Percentiles rank a stretch among this genome's conserved stretches.
Evolutionary conservation across 257 asterid species (phyloP).

Genomic region (Gentiana straminea): DNA sequence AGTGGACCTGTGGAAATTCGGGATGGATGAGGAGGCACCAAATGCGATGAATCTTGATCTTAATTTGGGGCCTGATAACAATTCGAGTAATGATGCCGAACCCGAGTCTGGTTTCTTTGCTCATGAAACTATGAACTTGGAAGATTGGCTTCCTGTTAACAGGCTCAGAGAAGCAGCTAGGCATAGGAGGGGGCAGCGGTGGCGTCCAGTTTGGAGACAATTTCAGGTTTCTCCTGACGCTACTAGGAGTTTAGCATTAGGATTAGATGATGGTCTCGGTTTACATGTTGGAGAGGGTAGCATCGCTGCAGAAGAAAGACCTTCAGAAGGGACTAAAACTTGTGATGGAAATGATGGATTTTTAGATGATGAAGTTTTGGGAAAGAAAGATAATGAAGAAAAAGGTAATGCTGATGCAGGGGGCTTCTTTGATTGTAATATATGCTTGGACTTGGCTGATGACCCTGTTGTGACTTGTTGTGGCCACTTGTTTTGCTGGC

Average conservation of each 20-base stretch:
- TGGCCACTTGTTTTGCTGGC: conserved; percentile 97
- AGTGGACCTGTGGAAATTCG: conserved; percentile 3
- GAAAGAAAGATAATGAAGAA: conserved; percentile 54
- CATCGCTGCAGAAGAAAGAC: conserved; percentile 39
- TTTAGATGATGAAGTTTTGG: conserved; percentile 32
- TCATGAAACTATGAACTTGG: conserved; percentile 53
- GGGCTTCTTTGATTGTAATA: conserved; percentile 83
- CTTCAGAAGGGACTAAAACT: conserved; percentile 28
- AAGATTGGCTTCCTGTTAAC: conserved; percentile 53
- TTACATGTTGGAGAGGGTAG: conserved; percentile 76
- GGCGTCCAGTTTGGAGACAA: conserved; percentile 67
- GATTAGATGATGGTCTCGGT: conserved; percentile 36
- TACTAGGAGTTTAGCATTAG: conserved; percentile 52
- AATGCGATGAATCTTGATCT: conserved; percentile 83
- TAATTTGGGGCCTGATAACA: conserved; percentile 77
- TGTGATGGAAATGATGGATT: conserved; percentile 42
- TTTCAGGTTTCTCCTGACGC: conserved; percentile 58
- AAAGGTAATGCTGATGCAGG: conserved; percentile 50
- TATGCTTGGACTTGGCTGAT: conserved; percentile 82
- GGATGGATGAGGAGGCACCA: conserved; percentile 57
- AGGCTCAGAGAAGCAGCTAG: conserved; percentile 42
- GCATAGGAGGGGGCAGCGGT: conserved; percentile 48
- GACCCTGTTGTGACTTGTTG: conserved; percentile 98
- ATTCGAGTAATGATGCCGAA: conserved; percentile 36
- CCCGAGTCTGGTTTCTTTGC: conserved; percentile 32